A percentile compares a stretch with the other conserved stretches of the same genome.
phyloP scores from a whole-genome alignment of 2,329 filamentous ascomycete species.

The Colletotrichum higginsianum region DNA sequence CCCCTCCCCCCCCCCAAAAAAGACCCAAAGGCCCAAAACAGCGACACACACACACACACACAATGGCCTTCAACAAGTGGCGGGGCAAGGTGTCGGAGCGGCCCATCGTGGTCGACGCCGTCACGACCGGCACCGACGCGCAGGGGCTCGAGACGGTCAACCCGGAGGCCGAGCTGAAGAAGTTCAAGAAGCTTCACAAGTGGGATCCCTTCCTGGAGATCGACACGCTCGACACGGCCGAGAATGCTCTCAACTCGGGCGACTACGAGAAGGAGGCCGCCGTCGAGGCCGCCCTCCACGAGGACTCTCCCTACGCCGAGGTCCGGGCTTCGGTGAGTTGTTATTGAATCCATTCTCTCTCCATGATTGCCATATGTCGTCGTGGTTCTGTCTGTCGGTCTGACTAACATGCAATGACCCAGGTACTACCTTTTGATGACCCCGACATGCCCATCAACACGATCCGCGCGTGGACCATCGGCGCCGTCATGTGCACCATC shows the following conservation, averaged over 20 bases:
- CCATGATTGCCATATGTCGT: too few relatives aligned
- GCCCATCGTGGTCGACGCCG: slow-evolving; percentile 55
- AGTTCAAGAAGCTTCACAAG: slow-evolving; percentile 65
- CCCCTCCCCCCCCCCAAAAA: neutral
- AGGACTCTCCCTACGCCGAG: slow-evolving; percentile 72
- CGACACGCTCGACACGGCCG: slow-evolving; percentile 66
- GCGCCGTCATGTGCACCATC: slow-evolving; percentile 69
- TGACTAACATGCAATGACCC: too few relatives aligned
- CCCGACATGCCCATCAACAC: slow-evolving; percentile 70
- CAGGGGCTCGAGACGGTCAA: slow-evolving; percentile 59
- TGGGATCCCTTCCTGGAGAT: slow-evolving; percentile 72
- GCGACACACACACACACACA: slow-evolving; percentile 5
- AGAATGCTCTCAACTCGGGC: slow-evolving; percentile 60
- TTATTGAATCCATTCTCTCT: neutral
- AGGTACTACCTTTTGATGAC: slow-evolving; percentile 53
- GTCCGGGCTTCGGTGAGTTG: slow-evolving; percentile 52
- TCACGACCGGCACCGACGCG: slow-evolving; percentile 55
- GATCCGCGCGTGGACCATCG: slow-evolving; percentile 73
- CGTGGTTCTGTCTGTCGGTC: too few relatives aligned
- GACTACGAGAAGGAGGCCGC: slow-evolving; percentile 61
- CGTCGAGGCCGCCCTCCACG: slow-evolving; percentile 63
- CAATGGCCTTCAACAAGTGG: slow-evolving; percentile 55
- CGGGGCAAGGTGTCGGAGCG: slow-evolving; percentile 62
- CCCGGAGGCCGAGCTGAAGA: slow-evolving; percentile 54
- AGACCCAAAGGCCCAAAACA: neutral